Conservation (phyloP, 2,329 filamentous ascomycete species). For the Neodidymelliopsis sp. region DNA sequence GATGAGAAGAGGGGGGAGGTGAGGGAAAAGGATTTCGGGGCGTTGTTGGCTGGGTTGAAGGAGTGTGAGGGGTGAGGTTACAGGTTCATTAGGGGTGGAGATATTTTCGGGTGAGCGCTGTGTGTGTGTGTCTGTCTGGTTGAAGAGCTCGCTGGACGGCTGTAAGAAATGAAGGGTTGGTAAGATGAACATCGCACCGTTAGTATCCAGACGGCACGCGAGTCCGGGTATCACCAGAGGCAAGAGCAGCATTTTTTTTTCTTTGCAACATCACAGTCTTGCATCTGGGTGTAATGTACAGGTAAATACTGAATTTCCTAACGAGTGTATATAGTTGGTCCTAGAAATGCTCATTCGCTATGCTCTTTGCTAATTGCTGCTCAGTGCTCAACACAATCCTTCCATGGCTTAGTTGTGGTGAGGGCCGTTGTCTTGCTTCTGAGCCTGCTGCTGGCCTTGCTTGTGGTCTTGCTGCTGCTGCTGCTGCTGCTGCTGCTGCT, state of each 20-base stretch:
- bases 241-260: too few species aligned
- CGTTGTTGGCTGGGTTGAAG: constrained; percentile 40
- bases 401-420: not conserved
- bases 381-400: not conserved
- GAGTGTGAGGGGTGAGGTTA: constrained; percentile 10
- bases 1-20: constrained; percentile 2
- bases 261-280: constrained; percentile 15
- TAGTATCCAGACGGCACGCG: too few species aligned
- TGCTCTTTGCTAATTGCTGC: constrained; percentile 13
- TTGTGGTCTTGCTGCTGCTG: not conserved
- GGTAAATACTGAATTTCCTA: constrained; percentile 22
- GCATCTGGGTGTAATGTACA: constrained; percentile 19
- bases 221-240: too few species aligned
- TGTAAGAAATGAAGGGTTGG: too few species aligned
- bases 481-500: constrained; percentile 10
- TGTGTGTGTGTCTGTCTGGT: too few species aligned
- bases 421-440: constrained; percentile 6
- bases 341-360: constrained; percentile 8
- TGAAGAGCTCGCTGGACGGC: too few species aligned
- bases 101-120: too few species aligned
- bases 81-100: not conserved
- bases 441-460: constrained; percentile 6
- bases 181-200: too few species aligned
- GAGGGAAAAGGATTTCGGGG: constrained; percentile 27
- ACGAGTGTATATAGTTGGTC: constrained; percentile 28